Conservation (phyloP, 495 filamentous ascomycete genomes). For the Darksidea phi region DNA sequence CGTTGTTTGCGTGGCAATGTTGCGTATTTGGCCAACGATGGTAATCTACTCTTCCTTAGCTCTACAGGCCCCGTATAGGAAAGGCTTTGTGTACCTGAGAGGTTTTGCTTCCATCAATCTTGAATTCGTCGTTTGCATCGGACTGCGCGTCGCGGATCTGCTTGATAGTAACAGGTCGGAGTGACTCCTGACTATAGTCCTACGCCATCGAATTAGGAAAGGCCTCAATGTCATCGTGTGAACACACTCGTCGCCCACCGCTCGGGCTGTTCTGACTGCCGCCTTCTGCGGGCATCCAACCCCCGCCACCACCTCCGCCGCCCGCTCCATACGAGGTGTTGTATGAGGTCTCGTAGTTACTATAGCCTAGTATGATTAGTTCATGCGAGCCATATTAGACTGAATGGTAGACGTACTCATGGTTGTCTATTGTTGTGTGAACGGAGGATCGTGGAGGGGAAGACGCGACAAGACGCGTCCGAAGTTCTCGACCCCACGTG, state of each 20-base stretch:
- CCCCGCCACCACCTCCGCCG: slow-evolving; percentile 62
- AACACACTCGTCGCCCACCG: slow-evolving; percentile 44
- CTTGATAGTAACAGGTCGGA: slow-evolving; percentile 92
- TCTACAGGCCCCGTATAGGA: background rate
- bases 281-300: slow-evolving; percentile 55
- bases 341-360: slow-evolving; percentile 40
- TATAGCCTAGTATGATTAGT: slow-evolving; percentile 24
- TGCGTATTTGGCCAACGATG: slow-evolving; percentile 85
- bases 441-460: background rate
- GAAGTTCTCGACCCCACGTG: slow-evolving; percentile 23
- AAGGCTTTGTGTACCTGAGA: slow-evolving; percentile 45
- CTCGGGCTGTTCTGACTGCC: slow-evolving; percentile 52
- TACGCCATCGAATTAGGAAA: slow-evolving; percentile 41
- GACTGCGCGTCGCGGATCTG: slow-evolving; percentile 81
- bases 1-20: slow-evolving; percentile 79
- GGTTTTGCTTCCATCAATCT: slow-evolving; percentile 71
- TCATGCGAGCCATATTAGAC: background rate
- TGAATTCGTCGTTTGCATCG: slow-evolving; percentile 71
- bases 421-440: slow-evolving; percentile 3
- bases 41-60: slow-evolving; percentile 57
- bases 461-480: slow-evolving; percentile 24
- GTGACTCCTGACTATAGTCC: slow-evolving; percentile 63
- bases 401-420: slow-evolving; percentile 18
- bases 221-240: slow-evolving; percentile 27
- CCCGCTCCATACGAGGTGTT: slow-evolving; percentile 61